These are phyloP conservation scores for Acanthamoeba healyi DNA, from an alignment of 208 protist genomes.

Conservation along the genomic window DNA sequence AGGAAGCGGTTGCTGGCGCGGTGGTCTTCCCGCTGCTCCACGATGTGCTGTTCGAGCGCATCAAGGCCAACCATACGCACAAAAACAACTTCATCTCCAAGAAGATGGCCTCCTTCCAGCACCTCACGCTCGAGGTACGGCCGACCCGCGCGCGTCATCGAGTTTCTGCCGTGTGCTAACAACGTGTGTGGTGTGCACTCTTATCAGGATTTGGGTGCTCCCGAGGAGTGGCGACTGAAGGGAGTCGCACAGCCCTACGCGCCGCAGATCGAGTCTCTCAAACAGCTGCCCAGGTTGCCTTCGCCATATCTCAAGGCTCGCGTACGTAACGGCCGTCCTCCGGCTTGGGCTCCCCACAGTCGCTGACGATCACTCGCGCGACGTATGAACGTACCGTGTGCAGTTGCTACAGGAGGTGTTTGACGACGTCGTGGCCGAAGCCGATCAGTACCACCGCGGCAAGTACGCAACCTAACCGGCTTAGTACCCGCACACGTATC, in stretches of 20 bases:
- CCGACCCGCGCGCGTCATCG: not conserved
- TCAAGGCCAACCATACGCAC: constrained; percentile 30
- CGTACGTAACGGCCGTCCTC: not conserved
- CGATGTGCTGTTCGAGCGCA: constrained; percentile 9
- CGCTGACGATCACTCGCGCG: too few relatives aligned
- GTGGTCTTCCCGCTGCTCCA: constrained; percentile 9
- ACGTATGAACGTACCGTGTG: not conserved
- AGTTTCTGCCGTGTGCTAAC: not conserved
- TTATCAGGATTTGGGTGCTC: not conserved
- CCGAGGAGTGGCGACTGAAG: not conserved
- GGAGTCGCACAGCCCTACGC: not conserved
- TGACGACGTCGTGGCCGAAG: not conserved
- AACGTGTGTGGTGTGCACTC: too few relatives aligned
- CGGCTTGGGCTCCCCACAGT: too few relatives aligned
- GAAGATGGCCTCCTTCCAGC: constrained; percentile 44
- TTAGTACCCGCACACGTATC: too few relatives aligned
- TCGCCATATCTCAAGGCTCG: not conserved
- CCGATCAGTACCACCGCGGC: not conserved
- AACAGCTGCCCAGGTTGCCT: not conserved
- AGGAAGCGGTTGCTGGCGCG: not conserved
- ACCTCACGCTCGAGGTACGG: constrained; percentile 6
- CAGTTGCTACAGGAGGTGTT: not conserved
- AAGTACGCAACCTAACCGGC: not conserved
- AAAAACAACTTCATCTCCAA: constrained; percentile 35
- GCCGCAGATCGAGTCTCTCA: constrained; percentile 21